Evolutionary conservation across 306 rosid genomes (phyloP), one percentile per base, ranked within the genome.

Genomic region (Gillenia trifoliata): DNA sequence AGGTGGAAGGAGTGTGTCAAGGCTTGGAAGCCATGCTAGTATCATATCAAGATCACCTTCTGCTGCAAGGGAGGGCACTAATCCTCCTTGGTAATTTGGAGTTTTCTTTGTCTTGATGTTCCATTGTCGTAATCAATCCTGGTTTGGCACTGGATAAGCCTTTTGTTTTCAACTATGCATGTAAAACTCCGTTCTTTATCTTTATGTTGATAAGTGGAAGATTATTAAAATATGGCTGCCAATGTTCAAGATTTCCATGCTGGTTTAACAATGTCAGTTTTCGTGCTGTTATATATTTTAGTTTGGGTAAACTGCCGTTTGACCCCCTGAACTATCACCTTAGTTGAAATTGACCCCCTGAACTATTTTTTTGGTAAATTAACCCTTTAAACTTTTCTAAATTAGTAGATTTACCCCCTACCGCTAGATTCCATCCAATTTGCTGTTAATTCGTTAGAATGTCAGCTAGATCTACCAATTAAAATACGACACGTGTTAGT

Each of bases 41-140:
- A 17, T 62, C 74, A 81, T 63, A 77, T 90, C 99, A 63, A 85
- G 96, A 87, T 95, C 99, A 73, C 99, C 97, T 75, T 90, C 93
- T 72, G 86, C 93, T 72, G 86, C 89, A 60, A 73, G 88, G 84
- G 99, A 90, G 74, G 88, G 87, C 67, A 90, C 93, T 73, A 88
- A 86, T 86, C 90, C 89, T 83, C 95, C 91, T 16, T 89, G 93
- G 93, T 92, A 81, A 88, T 85, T 49, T 72, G 80, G 68, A 82
- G 72, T 74, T 78, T 34, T 43, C 67, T 63, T 49, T 50, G 20
- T 74, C 36, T 59, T 28, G 23, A 31, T 69, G 78, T 80, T 49
- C 8, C 64, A 56, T 69, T 45, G 5, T 34, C 38, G 34, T 54
- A 49, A 67, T 56, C 63, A 45, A 26, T 61, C 61, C 79, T 62